phyloP scores from a whole-genome alignment of 2,329 filamentous ascomycete species.

The Colletotrichum sp. region DNA sequence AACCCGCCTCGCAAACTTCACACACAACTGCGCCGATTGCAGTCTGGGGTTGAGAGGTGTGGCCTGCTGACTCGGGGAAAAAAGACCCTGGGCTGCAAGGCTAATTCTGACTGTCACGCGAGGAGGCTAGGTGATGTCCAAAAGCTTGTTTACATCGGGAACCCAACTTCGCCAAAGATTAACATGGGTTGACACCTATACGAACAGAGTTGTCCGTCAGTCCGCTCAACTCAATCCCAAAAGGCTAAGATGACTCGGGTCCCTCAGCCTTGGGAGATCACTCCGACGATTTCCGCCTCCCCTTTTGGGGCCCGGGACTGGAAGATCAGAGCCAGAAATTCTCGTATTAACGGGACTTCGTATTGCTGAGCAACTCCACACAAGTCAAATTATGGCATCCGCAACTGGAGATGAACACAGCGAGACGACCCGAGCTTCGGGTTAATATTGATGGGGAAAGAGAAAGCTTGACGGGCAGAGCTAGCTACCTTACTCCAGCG shows the following conservation, averaged over 20 bases:
- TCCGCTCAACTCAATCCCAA: not conserved
- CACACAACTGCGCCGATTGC: not conserved
- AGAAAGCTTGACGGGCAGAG: constrained; percentile 21
- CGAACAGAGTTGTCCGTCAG: not conserved
- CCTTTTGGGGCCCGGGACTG: not conserved
- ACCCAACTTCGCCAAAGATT: not conserved
- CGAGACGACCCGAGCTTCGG: not conserved
- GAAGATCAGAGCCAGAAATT: not conserved
- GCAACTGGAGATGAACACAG: not conserved
- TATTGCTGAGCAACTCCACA: not conserved
- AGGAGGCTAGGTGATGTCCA: not conserved
- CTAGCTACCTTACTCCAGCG: constrained; percentile 48
- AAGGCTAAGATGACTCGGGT: not conserved
- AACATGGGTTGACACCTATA: not conserved
- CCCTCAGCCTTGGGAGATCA: not conserved
- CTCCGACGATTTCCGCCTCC: not conserved
- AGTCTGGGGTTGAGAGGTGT: not conserved
- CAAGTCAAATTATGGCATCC: not conserved
- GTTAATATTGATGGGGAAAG: not conserved
- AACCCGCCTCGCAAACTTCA: not conserved
- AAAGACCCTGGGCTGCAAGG: not conserved
- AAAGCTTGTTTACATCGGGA: constrained; percentile 7
- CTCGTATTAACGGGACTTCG: not conserved
- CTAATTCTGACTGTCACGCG: not conserved
- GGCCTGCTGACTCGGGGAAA: not conserved